Evolutionary conservation across 2,329 filamentous ascomycete species (phyloP).

Genomic region (Xylaria sp.): DNA sequence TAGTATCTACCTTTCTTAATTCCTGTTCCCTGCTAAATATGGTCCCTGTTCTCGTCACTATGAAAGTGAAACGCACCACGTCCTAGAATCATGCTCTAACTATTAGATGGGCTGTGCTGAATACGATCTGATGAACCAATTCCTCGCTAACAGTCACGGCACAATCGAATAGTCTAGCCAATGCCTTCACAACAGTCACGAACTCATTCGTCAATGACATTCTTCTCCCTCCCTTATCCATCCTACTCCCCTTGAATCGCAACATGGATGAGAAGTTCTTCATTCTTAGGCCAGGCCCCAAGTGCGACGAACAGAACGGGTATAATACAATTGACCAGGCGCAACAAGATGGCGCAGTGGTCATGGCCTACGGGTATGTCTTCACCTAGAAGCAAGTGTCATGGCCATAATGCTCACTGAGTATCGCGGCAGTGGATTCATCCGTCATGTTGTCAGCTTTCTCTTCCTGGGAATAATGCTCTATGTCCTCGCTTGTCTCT

Average conservation of each 20-base stretch:
- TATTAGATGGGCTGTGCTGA: not conserved
- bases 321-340: slow-evolving; percentile 79
- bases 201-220: slow-evolving; percentile 78
- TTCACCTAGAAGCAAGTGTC: not conserved
- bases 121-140: not conserved
- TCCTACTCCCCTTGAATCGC: slow-evolving; percentile 74
- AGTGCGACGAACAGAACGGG: slow-evolving; percentile 61
- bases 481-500: slow-evolving; percentile 71
- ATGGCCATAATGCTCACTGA: not conserved
- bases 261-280: slow-evolving; percentile 82
- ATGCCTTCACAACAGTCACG: slow-evolving; percentile 76
- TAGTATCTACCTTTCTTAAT: not conserved
- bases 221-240: slow-evolving; percentile 74
- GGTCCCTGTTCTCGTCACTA: not conserved
- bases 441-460: slow-evolving; percentile 74
- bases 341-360: slow-evolving; percentile 75
- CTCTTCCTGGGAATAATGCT: slow-evolving; percentile 72
- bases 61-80: not conserved
- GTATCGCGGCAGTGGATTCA: slow-evolving; percentile 62
- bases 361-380: slow-evolving; percentile 75
- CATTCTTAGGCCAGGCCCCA: slow-evolving; percentile 68
- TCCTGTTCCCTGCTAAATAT: not conserved
- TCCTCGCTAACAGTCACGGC: slow-evolving; percentile 12
- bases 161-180: slow-evolving; percentile 66
- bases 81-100: not conserved